These are phyloP conservation scores for Bremia lactucae DNA, from an alignment of 352 stramenopile genomes.

Conservation along the genomic window DNA sequence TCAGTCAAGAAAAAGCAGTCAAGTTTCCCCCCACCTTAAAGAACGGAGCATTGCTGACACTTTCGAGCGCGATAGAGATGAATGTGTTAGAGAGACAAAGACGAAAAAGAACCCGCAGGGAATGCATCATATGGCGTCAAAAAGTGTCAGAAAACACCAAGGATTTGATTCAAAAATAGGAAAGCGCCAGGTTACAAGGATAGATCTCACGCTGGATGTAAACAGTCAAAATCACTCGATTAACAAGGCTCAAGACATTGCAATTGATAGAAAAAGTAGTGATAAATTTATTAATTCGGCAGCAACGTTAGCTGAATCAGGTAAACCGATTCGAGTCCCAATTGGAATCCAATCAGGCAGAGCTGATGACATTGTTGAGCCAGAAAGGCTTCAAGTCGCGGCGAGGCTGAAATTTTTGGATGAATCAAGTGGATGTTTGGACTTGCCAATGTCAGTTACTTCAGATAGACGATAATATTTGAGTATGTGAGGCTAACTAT, in stretches of 20 bases:
- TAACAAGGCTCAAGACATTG: too few species aligned
- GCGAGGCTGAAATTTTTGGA: conserved; percentile 2
- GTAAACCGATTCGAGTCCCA: too few species aligned
- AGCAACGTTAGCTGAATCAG: too few species aligned
- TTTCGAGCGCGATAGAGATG: conserved; percentile 4
- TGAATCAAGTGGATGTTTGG: conserved; percentile 4
- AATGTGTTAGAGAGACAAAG: conserved; percentile 4
- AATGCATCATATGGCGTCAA: conserved; percentile 10
- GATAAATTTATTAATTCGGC: too few species aligned
- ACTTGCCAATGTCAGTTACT: conserved; percentile 4
- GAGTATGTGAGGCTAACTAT: too few species aligned
- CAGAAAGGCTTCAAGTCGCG: conserved; percentile 1
- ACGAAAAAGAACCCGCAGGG: conserved; percentile 10
- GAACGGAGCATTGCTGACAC: neutral
- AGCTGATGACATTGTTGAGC: conserved; percentile 4
- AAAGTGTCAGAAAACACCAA: conserved; percentile 7
- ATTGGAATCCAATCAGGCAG: too few species aligned
- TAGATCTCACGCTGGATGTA: too few species aligned
- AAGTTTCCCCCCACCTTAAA: conserved; percentile 1
- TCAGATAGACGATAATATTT: too few species aligned
- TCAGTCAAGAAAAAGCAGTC: neutral
- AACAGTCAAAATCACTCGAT: too few species aligned
- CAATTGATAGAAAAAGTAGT: too few species aligned
- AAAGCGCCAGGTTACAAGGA: too few species aligned
- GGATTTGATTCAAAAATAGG: too few species aligned